Percentiles rank a stretch among this genome's conserved stretches.
Evolutionary conservation across 805 yeast genomes (phyloP).

Genomic region (Lipomyces orientalis): DNA sequence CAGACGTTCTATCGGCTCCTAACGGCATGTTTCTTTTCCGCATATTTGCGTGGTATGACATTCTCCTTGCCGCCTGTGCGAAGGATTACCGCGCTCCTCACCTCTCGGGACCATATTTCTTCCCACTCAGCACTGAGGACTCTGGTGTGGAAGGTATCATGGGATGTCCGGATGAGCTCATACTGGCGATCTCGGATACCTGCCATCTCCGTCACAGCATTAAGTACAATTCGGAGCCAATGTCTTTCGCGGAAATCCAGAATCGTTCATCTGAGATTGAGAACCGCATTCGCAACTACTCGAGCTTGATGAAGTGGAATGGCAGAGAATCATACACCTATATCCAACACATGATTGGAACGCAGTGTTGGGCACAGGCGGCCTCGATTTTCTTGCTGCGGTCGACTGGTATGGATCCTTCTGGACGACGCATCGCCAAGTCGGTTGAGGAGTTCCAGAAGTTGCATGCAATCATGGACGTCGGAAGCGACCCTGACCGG

Average conservation of each 20-base stretch:
- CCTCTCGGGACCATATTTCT: conserved; percentile 32
- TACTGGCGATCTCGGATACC: conserved; percentile 33
- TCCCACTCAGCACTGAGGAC: conserved; percentile 27
- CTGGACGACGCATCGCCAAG: conserved; percentile 26
- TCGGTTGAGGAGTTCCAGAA: conserved; percentile 27
- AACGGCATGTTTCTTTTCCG: conserved; percentile 35
- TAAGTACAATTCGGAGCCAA: conserved; percentile 24
- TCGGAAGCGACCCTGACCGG: conserved; percentile 26
- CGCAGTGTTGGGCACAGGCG: conserved; percentile 38
- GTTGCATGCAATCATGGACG: conserved; percentile 22
- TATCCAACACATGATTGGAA: conserved; percentile 30
- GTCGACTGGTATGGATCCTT: conserved; percentile 36
- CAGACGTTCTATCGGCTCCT: conserved; percentile 30
- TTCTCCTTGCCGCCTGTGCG: conserved; percentile 29
- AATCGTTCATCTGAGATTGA: conserved; percentile 26
- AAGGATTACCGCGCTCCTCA: conserved; percentile 32
- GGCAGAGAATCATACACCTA: conserved; percentile 32
- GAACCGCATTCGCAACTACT: conserved; percentile 28
- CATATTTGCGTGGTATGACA: conserved; percentile 36
- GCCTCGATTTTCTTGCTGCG: conserved; percentile 30
- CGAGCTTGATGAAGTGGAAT: conserved; percentile 27
- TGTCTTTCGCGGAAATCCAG: conserved; percentile 32
- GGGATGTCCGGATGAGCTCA: conserved; percentile 36
- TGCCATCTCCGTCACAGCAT: conserved; percentile 28
- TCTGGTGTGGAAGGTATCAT: conserved; percentile 31